phyloP scores from a whole-genome alignment of 1,284 basidiomycete genomes.

The Tylopilus sp. region DNA sequence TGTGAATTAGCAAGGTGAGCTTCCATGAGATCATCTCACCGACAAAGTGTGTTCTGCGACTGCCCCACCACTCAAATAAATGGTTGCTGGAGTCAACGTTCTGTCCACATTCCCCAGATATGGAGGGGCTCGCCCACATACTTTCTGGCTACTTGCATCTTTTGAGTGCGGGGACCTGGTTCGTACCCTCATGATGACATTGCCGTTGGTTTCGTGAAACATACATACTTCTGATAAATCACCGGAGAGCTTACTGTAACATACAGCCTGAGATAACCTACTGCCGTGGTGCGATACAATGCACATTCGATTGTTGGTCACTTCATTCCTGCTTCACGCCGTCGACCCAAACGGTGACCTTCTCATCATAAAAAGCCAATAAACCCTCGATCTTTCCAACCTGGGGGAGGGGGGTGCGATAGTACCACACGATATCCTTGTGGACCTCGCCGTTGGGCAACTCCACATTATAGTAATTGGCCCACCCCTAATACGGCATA shows the following conservation, averaged over 20 bases:
- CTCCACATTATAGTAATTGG: conserved; percentile 54
- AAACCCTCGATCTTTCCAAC: conserved; percentile 49
- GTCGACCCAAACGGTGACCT: conserved; percentile 63
- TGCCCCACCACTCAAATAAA: neutral
- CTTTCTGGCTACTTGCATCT: neutral
- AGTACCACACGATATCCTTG: conserved; percentile 61
- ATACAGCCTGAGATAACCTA: conserved; percentile 8
- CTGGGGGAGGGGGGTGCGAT: conserved; percentile 50
- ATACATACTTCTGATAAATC: neutral
- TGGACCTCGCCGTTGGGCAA: conserved; percentile 42
- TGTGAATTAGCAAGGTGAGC: too few species aligned
- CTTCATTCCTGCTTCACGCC: conserved; percentile 43
- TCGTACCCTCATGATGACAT: conserved; percentile 16
- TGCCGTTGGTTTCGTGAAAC: conserved; percentile 3
- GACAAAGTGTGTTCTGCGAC: conserved; percentile 13
- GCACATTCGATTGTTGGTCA: neutral
- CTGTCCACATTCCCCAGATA: conserved; percentile 2
- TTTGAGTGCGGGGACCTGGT: conserved; percentile 7
- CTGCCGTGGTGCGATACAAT: neutral
- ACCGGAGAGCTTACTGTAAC: neutral
- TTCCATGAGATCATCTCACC: too few species aligned
- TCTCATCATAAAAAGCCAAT: conserved; percentile 63
- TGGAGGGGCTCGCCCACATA: conserved; percentile 15
- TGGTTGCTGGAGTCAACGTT: conserved; percentile 20
- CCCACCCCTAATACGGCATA: conserved; percentile 46